Conservation (phyloP, 371 early-diverging fungal genomes). For the Mortierella sp. region DNA sequence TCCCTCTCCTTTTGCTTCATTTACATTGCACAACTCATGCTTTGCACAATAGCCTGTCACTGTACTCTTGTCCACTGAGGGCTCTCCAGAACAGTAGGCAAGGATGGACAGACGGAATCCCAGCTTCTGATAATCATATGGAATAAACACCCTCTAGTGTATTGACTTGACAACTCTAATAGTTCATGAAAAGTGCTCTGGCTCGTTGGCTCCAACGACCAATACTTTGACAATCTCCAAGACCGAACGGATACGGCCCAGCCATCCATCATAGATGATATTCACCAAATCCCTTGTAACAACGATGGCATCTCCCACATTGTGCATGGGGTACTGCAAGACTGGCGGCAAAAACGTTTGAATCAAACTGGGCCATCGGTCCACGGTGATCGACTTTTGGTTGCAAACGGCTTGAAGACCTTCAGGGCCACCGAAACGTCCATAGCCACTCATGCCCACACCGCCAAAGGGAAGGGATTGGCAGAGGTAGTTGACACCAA, state of each 20-base stretch:
- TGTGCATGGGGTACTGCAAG: conserved; percentile 70
- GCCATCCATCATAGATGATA: conserved; percentile 47
- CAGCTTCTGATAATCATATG: no score
- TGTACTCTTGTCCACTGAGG: no score
- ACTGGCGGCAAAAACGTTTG: conserved; percentile 79
- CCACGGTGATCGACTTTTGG: conserved; percentile 77
- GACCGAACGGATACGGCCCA: conserved; percentile 27
- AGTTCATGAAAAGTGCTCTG: conserved; percentile 26
- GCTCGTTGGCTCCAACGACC: conserved; percentile 34
- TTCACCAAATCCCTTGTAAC: conserved; percentile 44
- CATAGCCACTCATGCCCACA: conserved; percentile 83
- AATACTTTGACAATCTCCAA: conserved; percentile 45
- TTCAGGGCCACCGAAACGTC: conserved; percentile 82
- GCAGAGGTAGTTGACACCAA: conserved; percentile 86
- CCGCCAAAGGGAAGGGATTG: conserved; percentile 89
- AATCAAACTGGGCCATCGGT: conserved; percentile 72
- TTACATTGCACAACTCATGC: no score
- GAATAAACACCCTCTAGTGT: conserved; percentile 1
- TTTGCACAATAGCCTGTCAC: no score
- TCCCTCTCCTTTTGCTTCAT: no score
- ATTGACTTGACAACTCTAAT: not conserved
- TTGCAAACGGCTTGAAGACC: conserved; percentile 80
- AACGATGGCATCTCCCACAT: conserved; percentile 52
- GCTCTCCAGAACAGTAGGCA: no score
- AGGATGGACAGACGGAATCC: no score